These are phyloP conservation scores for Mortierella sp. DNA, from an alignment of 371 early-diverging fungal species.

Conservation along the genomic window DNA sequence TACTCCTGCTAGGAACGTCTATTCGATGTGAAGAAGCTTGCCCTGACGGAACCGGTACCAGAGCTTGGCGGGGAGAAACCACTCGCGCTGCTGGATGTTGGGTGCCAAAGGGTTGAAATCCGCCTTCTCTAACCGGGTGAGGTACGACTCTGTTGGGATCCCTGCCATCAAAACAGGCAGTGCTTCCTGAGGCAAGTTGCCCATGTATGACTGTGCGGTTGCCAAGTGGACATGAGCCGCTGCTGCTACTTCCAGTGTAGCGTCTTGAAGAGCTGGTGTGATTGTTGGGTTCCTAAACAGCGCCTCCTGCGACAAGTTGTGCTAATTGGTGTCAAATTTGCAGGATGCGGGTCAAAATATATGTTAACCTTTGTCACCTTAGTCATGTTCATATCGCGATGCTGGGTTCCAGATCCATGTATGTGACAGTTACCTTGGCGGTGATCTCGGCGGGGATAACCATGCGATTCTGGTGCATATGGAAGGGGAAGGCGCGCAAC, in stretches of 20 bases:
- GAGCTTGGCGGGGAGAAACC: conserved; percentile 77
- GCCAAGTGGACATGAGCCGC: conserved; percentile 85
- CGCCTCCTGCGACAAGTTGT: conserved; percentile 78
- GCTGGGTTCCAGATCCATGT: neutral
- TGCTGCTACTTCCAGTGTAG: conserved; percentile 85
- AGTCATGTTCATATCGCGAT: neutral
- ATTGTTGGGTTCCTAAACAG: conserved; percentile 77
- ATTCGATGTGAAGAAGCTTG: conserved; percentile 36
- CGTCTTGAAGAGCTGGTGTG: conserved; percentile 73
- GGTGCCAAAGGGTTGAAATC: conserved; percentile 83
- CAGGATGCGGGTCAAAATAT: neutral
- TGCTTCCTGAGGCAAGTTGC: conserved; percentile 65
- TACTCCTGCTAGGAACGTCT: neutral
- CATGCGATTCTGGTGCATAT: conserved; percentile 74
- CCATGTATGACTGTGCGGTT: conserved; percentile 78
- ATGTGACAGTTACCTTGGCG: conserved; percentile 72
- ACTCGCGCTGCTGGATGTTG: conserved; percentile 69
- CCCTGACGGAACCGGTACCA: conserved; percentile 55
- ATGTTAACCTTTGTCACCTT: neutral
- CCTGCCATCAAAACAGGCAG: conserved; percentile 77
- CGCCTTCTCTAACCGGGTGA: conserved; percentile 74
- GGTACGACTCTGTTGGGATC: conserved; percentile 71
- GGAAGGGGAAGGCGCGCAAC: conserved; percentile 78
- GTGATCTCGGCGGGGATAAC: conserved; percentile 81
- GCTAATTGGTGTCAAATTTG: conserved; percentile 57